Conservation (phyloP, 805 yeast species). For the Cyberlindnera americana region DNA sequence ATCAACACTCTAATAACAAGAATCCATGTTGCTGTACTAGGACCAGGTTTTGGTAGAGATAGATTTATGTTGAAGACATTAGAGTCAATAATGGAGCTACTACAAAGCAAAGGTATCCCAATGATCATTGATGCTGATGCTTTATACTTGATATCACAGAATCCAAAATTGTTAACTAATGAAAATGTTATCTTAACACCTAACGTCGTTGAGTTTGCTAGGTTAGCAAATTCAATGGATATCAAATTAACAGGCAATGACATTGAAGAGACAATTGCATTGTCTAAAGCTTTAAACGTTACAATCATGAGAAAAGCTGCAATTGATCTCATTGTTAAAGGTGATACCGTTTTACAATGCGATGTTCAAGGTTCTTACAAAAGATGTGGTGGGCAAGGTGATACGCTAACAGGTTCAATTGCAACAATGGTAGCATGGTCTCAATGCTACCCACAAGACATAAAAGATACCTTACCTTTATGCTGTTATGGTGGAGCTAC, state of each 20-base stretch:
- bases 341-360: slow-evolving; percentile 39
- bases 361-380: slow-evolving; percentile 61
- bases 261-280: slow-evolving; percentile 28
- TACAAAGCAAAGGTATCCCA: slow-evolving; percentile 57
- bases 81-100: slow-evolving; percentile 49
- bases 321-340: slow-evolving; percentile 59
- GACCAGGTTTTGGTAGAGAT: slow-evolving; percentile 95
- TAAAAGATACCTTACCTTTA: slow-evolving; percentile 39
- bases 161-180: slow-evolving; percentile 53
- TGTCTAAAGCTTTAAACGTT: slow-evolving; percentile 52
- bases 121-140: slow-evolving; percentile 91
- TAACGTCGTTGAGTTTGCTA: slow-evolving; percentile 76
- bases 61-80: slow-evolving; percentile 57
- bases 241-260: slow-evolving; percentile 22
- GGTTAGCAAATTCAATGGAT: slow-evolving; percentile 54
- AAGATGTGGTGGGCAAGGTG: slow-evolving; percentile 97
- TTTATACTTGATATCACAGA: slow-evolving; percentile 57
- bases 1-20: slow-evolving; percentile 54
- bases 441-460: too few relatives aligned
- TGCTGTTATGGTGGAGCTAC: slow-evolving; percentile 72
- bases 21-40: slow-evolving; percentile 79
- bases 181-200: slow-evolving; percentile 77
- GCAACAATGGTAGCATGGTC: slow-evolving; percentile 84
- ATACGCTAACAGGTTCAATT: slow-evolving; percentile 81
- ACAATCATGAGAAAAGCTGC: slow-evolving; percentile 73